These are phyloP conservation scores for Leucogyrophana mollusca DNA, from an alignment of 768 basidiomycete genomes.

Conservation along the genomic window DNA sequence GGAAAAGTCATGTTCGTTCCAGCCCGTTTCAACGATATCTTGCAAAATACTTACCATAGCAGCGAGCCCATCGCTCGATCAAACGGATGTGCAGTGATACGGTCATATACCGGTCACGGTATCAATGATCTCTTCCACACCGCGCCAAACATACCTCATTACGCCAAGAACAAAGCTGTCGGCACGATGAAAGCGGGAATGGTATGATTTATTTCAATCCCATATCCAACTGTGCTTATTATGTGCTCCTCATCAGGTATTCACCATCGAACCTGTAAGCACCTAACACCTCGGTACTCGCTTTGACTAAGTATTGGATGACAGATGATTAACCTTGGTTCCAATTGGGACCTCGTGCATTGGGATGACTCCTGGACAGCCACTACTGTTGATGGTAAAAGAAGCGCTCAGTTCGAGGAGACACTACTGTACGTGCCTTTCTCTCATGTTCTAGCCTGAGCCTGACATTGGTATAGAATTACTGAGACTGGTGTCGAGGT, in stretches of 20 bases:
- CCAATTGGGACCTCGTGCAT: constrained; percentile 71
- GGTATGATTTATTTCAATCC: constrained; percentile 46
- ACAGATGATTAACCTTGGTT: constrained; percentile 92
- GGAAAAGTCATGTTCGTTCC: constrained; percentile 76
- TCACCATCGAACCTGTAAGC: constrained; percentile 78
- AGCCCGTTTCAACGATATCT: neutral
- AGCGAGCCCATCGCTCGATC: constrained; percentile 85
- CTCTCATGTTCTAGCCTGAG: constrained; percentile 5
- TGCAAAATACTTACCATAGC: constrained; percentile 10
- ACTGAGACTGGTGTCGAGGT: constrained; percentile 91
- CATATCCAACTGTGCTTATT: neutral
- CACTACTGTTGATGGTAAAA: constrained; percentile 85
- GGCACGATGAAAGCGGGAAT: constrained; percentile 94
- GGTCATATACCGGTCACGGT: constrained; percentile 91
- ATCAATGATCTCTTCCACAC: constrained; percentile 85
- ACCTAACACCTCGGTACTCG: constrained; percentile 1
- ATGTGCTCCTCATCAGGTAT: constrained; percentile 41
- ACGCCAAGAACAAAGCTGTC: constrained; percentile 90
- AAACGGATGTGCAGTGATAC: constrained; percentile 86
- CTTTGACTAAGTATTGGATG: constrained; percentile 10
- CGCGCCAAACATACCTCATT: constrained; percentile 89
- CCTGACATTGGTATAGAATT: constrained; percentile 49
- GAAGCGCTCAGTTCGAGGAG: constrained; percentile 97
- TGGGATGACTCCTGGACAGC: constrained; percentile 99
- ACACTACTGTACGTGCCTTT: constrained; percentile 75